Base-by-base conservation (phyloP, 257 asterid species). In the Solanum rostratum region DNA sequence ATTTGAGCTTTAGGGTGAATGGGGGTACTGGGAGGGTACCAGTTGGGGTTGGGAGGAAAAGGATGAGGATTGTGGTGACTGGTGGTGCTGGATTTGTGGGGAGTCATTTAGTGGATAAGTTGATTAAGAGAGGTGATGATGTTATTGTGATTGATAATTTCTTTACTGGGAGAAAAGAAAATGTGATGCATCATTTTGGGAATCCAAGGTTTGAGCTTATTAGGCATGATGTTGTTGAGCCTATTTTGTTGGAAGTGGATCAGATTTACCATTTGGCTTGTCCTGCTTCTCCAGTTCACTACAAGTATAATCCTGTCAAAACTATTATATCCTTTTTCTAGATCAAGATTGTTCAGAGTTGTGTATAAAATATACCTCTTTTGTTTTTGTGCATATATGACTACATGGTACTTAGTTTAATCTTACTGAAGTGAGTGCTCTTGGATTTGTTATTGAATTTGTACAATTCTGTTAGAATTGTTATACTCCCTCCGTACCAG, bases 61-160 rank as follows among this genome's bases (percentile, higher is more conserved):
- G 91, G 86, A 79, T 85, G 91, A 76, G 91, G 39, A 85, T 89
- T 45, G 91, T 87, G 20, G 90, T 89, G 13, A 89, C 91, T 9
- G 91, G 91, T 76, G 91, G 91, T 5, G 89, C 91, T 37, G 91
- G 91, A 18, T 69, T 69, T 69, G 79, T 69, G 5, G 79, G 79
- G 29, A 18, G 29, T 19, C 79, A 69, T 69, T 9, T 89, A 85
- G 91, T 89, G 54, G 91, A 89, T 85, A 87, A 87, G 84, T 78
- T 89, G 46, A 83, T 89, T 33, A 87, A 68, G 22, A 85, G 85
- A 43, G 88, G 82, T 7, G 85, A 85, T 12, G 74, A 55, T 29
- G 88, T 85, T 30, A 81, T 85, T 19, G 85, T 85, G 2, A 84
- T 81, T 50, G 88, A 81, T 43, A 81, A 81, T 73, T 81, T 80